These are phyloP conservation scores for Mycosarcoma maydis DNA, from an alignment of 1,284 basidiomycete species.

Conservation along the genomic window DNA sequence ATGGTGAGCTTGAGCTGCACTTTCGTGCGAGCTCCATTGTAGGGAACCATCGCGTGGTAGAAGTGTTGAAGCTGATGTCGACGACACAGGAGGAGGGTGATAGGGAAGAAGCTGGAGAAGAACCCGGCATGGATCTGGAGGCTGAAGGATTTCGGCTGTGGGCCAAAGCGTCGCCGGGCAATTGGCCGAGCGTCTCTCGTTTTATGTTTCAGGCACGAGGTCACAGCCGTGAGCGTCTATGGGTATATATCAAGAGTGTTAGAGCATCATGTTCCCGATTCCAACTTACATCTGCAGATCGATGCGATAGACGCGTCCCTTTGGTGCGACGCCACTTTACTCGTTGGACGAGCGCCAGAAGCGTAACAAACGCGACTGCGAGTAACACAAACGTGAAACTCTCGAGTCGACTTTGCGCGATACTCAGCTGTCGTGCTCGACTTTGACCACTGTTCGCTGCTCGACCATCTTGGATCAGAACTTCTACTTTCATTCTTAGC, in stretches of 20 bases:
- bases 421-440: no score
- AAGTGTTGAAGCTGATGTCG: background rate
- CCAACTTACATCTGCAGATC: background rate
- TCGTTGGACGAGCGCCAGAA: conserved; percentile 8
- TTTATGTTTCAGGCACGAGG: no score
- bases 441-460: no score
- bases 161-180: conserved; percentile 26
- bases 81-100: background rate
- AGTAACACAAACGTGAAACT: conserved; percentile 10
- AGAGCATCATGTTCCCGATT: conserved; percentile 2
- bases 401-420: background rate
- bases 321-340: conserved; percentile 22
- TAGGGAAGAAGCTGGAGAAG: no score
- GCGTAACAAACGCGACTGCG: background rate
- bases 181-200: no score
- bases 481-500: background rate
- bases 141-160: conserved; percentile 9
- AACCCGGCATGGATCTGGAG: no score
- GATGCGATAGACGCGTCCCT: conserved; percentile 36
- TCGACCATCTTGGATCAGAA: background rate
- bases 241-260: background rate
- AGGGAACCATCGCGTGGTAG: conserved; percentile 53
- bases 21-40: conserved; percentile 57
- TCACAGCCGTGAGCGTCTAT: no score
- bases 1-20: conserved; percentile 78